These are phyloP conservation scores for Aaosphaeria pasadenensis DNA, from an alignment of 2,329 filamentous ascomycete species.

Conservation along the genomic window DNA sequence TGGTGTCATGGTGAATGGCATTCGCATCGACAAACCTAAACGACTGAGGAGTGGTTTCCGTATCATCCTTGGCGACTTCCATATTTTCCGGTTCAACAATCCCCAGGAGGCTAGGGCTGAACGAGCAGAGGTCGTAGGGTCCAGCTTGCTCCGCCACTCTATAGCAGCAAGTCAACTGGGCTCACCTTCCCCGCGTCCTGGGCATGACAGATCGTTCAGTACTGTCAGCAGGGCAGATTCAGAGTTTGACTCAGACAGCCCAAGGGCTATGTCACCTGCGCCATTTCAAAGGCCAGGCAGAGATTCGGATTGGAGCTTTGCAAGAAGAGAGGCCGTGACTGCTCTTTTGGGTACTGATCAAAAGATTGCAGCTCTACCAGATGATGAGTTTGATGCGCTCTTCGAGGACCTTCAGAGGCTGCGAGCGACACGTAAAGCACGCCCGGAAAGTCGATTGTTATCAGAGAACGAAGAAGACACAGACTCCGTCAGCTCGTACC, in stretches of 20 bases:
- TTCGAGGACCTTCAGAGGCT: constrained; percentile 93
- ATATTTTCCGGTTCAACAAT: constrained; percentile 98
- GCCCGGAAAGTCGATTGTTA: constrained; percentile 53
- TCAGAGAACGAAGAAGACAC: constrained; percentile 73
- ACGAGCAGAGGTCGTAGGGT: constrained; percentile 68
- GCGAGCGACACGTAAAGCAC: constrained; percentile 76
- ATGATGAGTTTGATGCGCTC: constrained; percentile 89
- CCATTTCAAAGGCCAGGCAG: constrained; percentile 62
- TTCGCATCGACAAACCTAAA: constrained; percentile 81
- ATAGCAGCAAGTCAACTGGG: constrained; percentile 62
- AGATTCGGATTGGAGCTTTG: constrained; percentile 94
- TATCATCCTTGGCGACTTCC: constrained; percentile 95
- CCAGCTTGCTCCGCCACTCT: constrained; percentile 81
- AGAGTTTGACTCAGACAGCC: constrained; percentile 69
- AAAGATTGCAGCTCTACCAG: constrained; percentile 83
- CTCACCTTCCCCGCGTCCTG: constrained; percentile 58
- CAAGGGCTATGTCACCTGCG: constrained; percentile 76
- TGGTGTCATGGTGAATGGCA: constrained; percentile 96
- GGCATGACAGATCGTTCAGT: constrained; percentile 68
- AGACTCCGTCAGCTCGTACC: constrained; percentile 85
- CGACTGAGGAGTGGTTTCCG: constrained; percentile 88
- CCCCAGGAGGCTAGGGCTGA: constrained; percentile 94
- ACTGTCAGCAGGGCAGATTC: constrained; percentile 72
- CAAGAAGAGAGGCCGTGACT: constrained; percentile 86
- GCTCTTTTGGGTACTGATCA: constrained; percentile 88